A percentile compares a stretch with the other conserved stretches of the same genome.
Evolutionary conservation across 164 flowering plant genomes (phyloP).

Genomic region (Annona squamosa): DNA sequence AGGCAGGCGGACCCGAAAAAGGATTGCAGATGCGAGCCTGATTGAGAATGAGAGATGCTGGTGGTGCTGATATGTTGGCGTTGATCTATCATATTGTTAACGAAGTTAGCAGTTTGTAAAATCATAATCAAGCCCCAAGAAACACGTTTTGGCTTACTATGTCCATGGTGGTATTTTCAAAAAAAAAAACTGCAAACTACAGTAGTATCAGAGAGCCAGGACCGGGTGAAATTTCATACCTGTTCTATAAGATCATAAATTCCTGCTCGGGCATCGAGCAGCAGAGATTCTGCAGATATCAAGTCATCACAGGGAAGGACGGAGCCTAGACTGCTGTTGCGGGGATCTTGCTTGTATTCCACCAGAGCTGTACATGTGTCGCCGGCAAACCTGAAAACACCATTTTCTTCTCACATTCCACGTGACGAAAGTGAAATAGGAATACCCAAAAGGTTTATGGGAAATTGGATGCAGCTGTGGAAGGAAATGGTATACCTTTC

Average conservation of each 20-base stretch:
- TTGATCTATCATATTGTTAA: slow-evolving; percentile 45
- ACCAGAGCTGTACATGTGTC: slow-evolving; percentile 81
- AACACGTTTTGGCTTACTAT: no score
- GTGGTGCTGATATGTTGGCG: slow-evolving; percentile 36
- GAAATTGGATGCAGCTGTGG: background rate
- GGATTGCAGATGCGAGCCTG: slow-evolving; percentile 77
- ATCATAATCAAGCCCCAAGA: no score
- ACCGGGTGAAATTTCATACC: slow-evolving; percentile 28
- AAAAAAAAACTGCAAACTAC: no score
- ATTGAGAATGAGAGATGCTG: slow-evolving; percentile 17
- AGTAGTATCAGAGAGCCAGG: no score
- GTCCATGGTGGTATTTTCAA: no score
- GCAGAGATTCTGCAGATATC: slow-evolving; percentile 44
- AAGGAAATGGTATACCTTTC: slow-evolving; percentile 35
- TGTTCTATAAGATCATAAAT: slow-evolving; percentile 52
- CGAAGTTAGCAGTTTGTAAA: background rate
- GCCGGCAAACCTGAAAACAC: slow-evolving; percentile 52
- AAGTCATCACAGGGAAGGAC: slow-evolving; percentile 73
- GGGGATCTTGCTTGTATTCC: slow-evolving; percentile 59
- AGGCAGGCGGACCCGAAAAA: slow-evolving; percentile 68
- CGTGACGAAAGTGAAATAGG: background rate
- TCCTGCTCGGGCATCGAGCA: slow-evolving; percentile 47
- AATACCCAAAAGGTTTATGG: background rate
- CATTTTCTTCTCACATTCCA: background rate
- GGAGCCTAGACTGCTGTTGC: slow-evolving; percentile 72